Evolutionary conservation across 805 yeast genomes (phyloP).

Genomic region (Jamesozyma hellenica): DNA sequence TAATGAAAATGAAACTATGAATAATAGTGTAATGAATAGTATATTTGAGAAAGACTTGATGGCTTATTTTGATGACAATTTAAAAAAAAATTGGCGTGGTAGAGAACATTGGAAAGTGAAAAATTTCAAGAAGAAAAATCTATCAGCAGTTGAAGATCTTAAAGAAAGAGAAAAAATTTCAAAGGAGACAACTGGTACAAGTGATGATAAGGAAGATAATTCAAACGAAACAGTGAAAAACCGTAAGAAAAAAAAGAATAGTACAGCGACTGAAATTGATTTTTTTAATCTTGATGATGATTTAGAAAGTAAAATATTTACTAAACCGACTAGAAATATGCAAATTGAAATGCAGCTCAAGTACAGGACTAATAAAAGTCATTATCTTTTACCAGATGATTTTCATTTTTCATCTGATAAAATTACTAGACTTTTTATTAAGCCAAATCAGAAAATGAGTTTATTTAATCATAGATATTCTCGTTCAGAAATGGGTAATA

Average conservation of each 20-base stretch:
- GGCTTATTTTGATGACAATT: constrained; percentile 70
- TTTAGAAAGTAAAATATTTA: constrained; percentile 35
- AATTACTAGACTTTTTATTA: constrained; percentile 56
- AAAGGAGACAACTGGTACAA: neutral
- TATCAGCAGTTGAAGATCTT: neutral
- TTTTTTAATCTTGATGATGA: constrained; percentile 33
- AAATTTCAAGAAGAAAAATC: constrained; percentile 36
- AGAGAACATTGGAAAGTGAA: constrained; percentile 86
- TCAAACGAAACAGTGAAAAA: constrained; percentile 5
- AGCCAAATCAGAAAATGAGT: constrained; percentile 44
- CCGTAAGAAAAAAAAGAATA: constrained; percentile 19
- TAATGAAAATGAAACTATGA: constrained; percentile 13
- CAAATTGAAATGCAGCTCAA: constrained; percentile 35
- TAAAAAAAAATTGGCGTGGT: constrained; percentile 76
- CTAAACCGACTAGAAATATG: constrained; percentile 23
- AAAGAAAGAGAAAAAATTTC: neutral
- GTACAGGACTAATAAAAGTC: constrained; percentile 33
- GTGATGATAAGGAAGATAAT: neutral
- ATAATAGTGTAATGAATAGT: constrained; percentile 6
- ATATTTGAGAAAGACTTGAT: constrained; percentile 52
- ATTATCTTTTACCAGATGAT: constrained; percentile 61
- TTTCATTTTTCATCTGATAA: constrained; percentile 58
- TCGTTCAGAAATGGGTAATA: constrained; percentile 2
- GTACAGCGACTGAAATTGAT: constrained; percentile 35
- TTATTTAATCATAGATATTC: constrained; percentile 17